Evolutionary conservation across 306 rosid genomes (phyloP).

Genomic region (Bauhinia variegata): DNA sequence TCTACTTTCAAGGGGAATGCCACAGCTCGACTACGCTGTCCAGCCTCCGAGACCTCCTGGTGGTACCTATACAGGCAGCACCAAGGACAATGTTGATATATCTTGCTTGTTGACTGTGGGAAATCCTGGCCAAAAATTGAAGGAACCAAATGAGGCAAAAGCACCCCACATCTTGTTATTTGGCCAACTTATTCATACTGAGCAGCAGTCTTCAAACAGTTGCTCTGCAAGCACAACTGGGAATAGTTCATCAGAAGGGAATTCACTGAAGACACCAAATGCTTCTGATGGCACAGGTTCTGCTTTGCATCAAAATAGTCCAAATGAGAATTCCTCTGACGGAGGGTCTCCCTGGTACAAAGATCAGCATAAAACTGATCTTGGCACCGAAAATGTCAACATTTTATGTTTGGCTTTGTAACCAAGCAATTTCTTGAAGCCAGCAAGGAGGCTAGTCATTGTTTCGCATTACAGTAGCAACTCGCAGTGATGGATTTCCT

Average conservation of each 20-base stretch:
- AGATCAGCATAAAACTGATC: conserved; percentile 54
- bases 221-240: conserved; percentile 49
- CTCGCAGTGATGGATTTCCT: conserved; percentile 36
- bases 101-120: conserved; percentile 66
- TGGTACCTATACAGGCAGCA: conserved; percentile 38
- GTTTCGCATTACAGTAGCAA: conserved; percentile 40
- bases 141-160: conserved; percentile 58
- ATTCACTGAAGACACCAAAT: conserved; percentile 56
- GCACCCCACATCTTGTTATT: conserved; percentile 74
- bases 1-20: conserved; percentile 51
- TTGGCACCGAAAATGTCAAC: conserved; percentile 50
- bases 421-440: conserved; percentile 50
- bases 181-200: conserved; percentile 72
- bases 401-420: conserved; percentile 60
- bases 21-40: conserved; percentile 47
- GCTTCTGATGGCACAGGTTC: conserved; percentile 64
- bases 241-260: conserved; percentile 58
- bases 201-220: conserved; percentile 60
- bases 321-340: conserved; percentile 68
- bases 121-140: conserved; percentile 49
- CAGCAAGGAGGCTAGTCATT: conserved; percentile 57
- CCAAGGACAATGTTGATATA: conserved; percentile 50
- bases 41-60: conserved; percentile 46
- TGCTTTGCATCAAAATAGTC: conserved; percentile 51
- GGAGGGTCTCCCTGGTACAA: conserved; percentile 77